These are phyloP conservation scores for Termitomyces sp. DNA, from an alignment of 768 basidiomycete species.

Conservation along the genomic window DNA sequence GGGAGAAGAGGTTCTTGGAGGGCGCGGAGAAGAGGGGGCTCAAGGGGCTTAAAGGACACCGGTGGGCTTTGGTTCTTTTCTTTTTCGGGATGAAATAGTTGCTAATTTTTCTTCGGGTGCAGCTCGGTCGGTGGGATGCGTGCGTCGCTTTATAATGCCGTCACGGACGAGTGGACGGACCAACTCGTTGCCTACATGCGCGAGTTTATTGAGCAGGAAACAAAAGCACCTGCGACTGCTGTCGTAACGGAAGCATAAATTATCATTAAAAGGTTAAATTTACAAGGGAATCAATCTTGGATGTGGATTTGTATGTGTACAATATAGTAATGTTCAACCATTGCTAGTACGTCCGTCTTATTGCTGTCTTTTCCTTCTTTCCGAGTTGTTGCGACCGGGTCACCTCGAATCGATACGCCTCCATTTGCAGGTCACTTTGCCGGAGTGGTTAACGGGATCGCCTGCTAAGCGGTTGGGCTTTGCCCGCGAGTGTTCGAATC, in stretches of 20 bases:
- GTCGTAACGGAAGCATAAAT: constrained; percentile 8
- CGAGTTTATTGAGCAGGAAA: constrained; percentile 38
- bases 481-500: constrained; percentile 51
- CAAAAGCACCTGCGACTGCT: constrained; percentile 6
- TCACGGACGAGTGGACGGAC: constrained; percentile 73
- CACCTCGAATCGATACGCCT: too few species aligned
- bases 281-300: too few species aligned
- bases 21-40: constrained; percentile 80
- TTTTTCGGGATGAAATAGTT: neutral
- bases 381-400: too few species aligned
- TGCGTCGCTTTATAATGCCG: constrained; percentile 85
- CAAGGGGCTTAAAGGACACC: constrained; percentile 89
- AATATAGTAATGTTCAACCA: too few species aligned
- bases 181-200: constrained; percentile 55
- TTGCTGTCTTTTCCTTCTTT: too few species aligned
- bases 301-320: too few species aligned
- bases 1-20: constrained; percentile 69
- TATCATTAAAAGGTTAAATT: too few species aligned
- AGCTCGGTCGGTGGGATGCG: constrained; percentile 70
- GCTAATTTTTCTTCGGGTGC: neutral
- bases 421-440: constrained; percentile 44
- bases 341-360: too few species aligned
- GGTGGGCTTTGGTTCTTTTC: constrained; percentile 57
- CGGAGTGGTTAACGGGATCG: constrained; percentile 93
- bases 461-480: constrained; percentile 62